A percentile compares a stretch with the other conserved stretches of the same genome.
Evolutionary conservation across 345 rosid species (phyloP).

Genomic region (Erodium maritimum): DNA sequence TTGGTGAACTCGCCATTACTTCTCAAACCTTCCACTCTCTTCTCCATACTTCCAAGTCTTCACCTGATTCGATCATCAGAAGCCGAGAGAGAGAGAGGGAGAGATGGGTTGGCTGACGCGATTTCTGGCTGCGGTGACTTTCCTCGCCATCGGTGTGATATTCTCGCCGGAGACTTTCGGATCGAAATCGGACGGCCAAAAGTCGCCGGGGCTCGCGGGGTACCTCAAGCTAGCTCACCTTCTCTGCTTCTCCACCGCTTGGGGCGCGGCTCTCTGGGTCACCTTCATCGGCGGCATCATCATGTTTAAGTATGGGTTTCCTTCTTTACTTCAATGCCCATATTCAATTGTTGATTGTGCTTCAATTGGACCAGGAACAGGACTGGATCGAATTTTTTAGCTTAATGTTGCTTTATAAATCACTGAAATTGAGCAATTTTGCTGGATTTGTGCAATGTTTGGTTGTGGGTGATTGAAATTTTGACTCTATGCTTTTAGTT

Average conservation of each 20-base stretch:
- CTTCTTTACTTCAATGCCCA: too few species aligned
- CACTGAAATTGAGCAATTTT: too few species aligned
- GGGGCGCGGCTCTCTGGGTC: slow-evolving; percentile 95
- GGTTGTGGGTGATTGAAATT: not conserved
- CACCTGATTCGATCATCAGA: not conserved
- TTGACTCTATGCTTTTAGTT: not conserved
- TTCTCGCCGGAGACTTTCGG: slow-evolving; percentile 88
- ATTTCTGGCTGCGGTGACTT: slow-evolving; percentile 56
- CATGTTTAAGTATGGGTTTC: slow-evolving; percentile 77
- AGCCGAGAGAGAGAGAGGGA: not conserved
- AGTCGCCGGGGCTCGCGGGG: slow-evolving; percentile 32
- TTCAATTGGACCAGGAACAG: not conserved
- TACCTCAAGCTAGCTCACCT: slow-evolving; percentile 75
- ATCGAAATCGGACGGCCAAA: slow-evolving; percentile 41
- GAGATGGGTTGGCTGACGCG: slow-evolving; percentile 80
- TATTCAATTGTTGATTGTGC: not conserved
- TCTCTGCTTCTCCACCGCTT: slow-evolving; percentile 84
- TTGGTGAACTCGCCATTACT: too few species aligned
- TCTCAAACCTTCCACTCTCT: not conserved
- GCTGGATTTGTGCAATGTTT: not conserved
- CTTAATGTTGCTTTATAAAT: too few species aligned
- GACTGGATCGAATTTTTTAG: not conserved
- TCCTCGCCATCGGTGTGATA: slow-evolving; percentile 66
- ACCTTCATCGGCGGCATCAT: slow-evolving; percentile 98
- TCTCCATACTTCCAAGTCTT: not conserved